These are phyloP conservation scores for Cydonia oblonga DNA, from an alignment of 331 rosid genomes.

Conservation along the genomic window DNA sequence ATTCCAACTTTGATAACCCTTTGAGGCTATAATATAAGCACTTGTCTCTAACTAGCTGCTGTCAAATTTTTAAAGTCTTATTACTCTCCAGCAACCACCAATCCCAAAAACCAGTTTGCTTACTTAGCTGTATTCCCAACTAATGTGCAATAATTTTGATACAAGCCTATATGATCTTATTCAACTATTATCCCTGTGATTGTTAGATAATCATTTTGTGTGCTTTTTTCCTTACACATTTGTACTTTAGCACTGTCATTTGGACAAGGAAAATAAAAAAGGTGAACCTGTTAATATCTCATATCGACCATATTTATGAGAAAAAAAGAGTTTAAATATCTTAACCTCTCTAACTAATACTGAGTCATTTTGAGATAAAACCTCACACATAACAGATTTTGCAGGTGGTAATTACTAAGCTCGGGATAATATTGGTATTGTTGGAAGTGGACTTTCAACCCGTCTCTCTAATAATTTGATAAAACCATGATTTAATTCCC, in stretches of 20 bases:
- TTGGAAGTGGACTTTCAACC: fast-evolving
- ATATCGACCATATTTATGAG: too few species aligned
- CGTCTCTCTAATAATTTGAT: too few species aligned
- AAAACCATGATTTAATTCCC: background rate
- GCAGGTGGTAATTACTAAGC: too few species aligned
- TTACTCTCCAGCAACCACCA: background rate
- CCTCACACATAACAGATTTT: too few species aligned
- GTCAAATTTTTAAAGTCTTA: background rate
- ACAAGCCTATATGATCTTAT: background rate
- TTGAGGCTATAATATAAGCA: background rate
- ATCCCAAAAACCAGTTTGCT: background rate
- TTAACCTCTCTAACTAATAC: too few species aligned
- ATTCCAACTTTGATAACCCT: background rate
- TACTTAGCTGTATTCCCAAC: background rate
- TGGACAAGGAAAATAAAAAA: background rate
- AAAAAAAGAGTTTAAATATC: too few species aligned
- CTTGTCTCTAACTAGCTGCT: background rate
- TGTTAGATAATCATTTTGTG: background rate
- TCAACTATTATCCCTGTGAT: conserved; percentile 20
- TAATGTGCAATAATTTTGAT: background rate
- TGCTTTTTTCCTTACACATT: background rate
- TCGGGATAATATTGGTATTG: too few species aligned
- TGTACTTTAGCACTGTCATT: too few species aligned
- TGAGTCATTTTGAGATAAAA: too few species aligned
- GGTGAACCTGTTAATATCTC: background rate